Conservation (phyloP, 2,329 filamentous ascomycete genomes). For the Verticillium nonalfalfae region DNA sequence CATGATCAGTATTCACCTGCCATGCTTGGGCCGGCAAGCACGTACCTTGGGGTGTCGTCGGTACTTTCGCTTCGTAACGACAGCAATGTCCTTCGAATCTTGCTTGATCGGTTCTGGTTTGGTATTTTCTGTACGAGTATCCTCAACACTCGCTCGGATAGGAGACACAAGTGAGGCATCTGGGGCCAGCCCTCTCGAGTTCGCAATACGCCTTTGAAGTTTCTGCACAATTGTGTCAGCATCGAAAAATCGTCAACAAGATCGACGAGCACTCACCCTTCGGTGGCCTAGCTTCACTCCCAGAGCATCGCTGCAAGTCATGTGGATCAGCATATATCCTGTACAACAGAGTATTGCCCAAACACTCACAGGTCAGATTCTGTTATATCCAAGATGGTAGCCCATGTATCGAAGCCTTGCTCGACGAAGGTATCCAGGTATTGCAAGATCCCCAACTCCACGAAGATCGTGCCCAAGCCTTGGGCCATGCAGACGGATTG, state of each 20-base stretch:
- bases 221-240: conserved; percentile 43
- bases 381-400: conserved; percentile 76
- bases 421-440: conserved; percentile 68
- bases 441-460: conserved; percentile 71
- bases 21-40: background rate
- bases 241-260: background rate
- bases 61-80: conserved; percentile 65
- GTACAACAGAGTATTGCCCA: background rate
- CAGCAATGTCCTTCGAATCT: conserved; percentile 25
- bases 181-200: conserved; percentile 58
- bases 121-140: conserved; percentile 45
- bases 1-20: background rate
- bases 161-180: conserved; percentile 44
- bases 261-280: conserved; percentile 47
- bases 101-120: conserved; percentile 42
- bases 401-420: conserved; percentile 82
- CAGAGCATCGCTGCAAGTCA: conserved; percentile 52
- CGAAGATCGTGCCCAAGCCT: conserved; percentile 59
- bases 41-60: conserved; percentile 68
- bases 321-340: background rate
- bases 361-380: conserved; percentile 69
- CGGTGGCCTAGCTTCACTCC: conserved; percentile 76
- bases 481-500: conserved; percentile 35
- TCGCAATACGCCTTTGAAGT: conserved; percentile 77
- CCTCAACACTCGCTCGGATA: conserved; percentile 45